Percentiles rank a stretch among this genome's conserved stretches.
These are phyloP conservation scores for Ambrosiella xylebori DNA, from an alignment of 2,329 filamentous ascomycete genomes.

Conservation along the genomic window DNA sequence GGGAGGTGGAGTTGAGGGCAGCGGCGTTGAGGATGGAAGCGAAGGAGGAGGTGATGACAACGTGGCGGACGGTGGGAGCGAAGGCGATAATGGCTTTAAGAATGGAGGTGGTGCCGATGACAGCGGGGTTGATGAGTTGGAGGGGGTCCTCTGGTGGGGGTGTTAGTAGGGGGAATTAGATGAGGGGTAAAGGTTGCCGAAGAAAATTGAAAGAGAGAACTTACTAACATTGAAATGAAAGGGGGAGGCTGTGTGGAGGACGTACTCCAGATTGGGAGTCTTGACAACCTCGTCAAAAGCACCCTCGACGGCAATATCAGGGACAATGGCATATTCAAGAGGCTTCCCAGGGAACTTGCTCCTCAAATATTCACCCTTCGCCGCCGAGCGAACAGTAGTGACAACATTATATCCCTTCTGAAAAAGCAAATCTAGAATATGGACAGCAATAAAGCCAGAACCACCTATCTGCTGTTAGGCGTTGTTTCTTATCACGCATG, in stretches of 20 bases:
- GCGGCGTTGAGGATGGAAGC: conserved; percentile 30
- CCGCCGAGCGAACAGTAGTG: conserved; percentile 37
- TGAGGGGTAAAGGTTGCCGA: neutral
- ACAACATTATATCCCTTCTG: conserved; percentile 32
- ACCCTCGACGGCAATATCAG: conserved; percentile 55
- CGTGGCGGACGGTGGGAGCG: conserved; percentile 46
- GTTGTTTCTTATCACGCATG: neutral
- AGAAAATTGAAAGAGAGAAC: conserved; percentile 10
- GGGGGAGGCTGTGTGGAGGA: conserved; percentile 44
- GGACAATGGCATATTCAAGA: conserved; percentile 43
- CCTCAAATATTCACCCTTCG: conserved; percentile 35
- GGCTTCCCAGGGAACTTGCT: conserved; percentile 29
- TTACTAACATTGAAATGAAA: conserved; percentile 35
- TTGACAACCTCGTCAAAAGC: conserved; percentile 51
- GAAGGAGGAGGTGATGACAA: conserved; percentile 45
- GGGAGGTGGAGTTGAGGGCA: conserved; percentile 18
- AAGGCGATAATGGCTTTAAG: conserved; percentile 49
- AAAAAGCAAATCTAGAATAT: conserved; percentile 37
- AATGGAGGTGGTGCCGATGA: conserved; percentile 48
- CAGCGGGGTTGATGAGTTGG: conserved; percentile 40
- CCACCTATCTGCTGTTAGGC: conserved; percentile 22
- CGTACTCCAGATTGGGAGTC: conserved; percentile 26
- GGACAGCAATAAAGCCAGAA: conserved; percentile 37
- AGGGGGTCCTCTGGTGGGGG: conserved; percentile 24
- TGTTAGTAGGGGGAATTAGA: neutral